Percentiles rank a stretch among this genome's conserved stretches.
phyloP scores from a whole-genome alignment of 2,329 filamentous ascomycete species.

The Arthrocladium fulminans region DNA sequence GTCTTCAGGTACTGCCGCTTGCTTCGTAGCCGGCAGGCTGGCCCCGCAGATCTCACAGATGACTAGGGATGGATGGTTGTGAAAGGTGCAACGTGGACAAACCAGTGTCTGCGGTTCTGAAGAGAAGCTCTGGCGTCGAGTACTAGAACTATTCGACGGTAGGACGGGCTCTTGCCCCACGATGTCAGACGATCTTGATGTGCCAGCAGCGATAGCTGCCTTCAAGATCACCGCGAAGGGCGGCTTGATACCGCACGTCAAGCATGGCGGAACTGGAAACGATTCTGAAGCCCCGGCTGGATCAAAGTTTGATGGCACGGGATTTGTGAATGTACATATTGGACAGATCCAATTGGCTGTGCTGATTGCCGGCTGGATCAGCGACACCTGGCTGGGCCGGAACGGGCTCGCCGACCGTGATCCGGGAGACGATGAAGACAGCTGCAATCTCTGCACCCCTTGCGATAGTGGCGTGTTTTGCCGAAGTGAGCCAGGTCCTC shows the following conservation, averaged over 20 bases:
- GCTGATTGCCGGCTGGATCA: background rate
- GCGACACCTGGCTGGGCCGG: constrained; percentile 7
- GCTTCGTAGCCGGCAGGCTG: constrained; percentile 40
- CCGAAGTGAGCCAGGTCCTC: constrained; percentile 44
- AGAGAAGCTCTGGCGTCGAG: constrained; percentile 8
- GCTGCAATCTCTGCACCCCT: constrained; percentile 14
- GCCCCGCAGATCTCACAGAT: constrained; percentile 89
- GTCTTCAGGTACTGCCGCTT: constrained; percentile 39
- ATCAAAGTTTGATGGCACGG: constrained; percentile 88
- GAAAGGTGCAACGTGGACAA: constrained; percentile 86
- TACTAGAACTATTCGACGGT: background rate
- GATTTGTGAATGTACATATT: constrained; percentile 92
- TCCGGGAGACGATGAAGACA: constrained; percentile 26
- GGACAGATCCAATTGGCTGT: constrained; percentile 86
- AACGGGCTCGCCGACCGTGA: constrained; percentile 27
- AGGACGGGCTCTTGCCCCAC: constrained; percentile 1
- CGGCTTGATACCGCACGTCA: constrained; percentile 90
- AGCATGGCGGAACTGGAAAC: constrained; percentile 74
- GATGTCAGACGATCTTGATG: constrained; percentile 30
- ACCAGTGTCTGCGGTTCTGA: constrained; percentile 24
- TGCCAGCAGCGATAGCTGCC: constrained; percentile 68
- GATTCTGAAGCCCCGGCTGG: constrained; percentile 68
- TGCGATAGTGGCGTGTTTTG: constrained; percentile 30
- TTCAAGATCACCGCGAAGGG: constrained; percentile 74
- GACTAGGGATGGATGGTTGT: constrained; percentile 78